These are phyloP conservation scores for Chrysoporthe deuterocubensis DNA, from an alignment of 2,329 filamentous ascomycete genomes.

Conservation along the genomic window DNA sequence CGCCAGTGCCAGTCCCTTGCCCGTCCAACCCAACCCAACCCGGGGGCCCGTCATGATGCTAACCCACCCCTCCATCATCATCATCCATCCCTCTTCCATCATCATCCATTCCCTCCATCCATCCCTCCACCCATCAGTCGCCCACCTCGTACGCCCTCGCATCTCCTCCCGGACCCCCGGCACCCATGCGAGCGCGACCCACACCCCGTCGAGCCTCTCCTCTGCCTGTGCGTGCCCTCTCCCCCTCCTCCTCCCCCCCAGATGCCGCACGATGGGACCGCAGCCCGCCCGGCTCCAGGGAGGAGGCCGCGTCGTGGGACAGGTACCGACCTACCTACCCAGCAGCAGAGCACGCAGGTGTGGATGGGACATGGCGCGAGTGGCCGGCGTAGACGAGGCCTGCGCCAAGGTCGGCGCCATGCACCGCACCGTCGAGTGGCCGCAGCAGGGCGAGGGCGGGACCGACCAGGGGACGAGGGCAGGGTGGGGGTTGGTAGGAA, in stretches of 20 bases:
- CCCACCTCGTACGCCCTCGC: conserved; percentile 5
- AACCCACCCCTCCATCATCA: neutral
- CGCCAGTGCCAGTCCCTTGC: too few species aligned
- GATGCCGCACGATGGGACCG: neutral
- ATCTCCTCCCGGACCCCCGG: conserved; percentile 2
- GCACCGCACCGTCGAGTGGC: neutral
- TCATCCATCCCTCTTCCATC: neutral
- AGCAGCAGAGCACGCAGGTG: neutral
- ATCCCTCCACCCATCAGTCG: neutral
- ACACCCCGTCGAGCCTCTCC: neutral
- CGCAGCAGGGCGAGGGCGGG: conserved; percentile 1
- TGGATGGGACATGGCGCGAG: neutral
- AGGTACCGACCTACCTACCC: too few species aligned
- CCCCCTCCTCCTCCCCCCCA: neutral
- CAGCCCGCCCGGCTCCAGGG: neutral
- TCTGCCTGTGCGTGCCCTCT: neutral
- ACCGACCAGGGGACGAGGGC: neutral
- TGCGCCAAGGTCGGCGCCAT: conserved; percentile 1
- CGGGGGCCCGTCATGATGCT: neutral
- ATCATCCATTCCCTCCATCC: neutral
- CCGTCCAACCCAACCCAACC: neutral
- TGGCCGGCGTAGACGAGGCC: neutral
- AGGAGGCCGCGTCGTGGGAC: too few species aligned
- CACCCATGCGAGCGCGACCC: neutral
- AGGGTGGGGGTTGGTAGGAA: neutral